Conservation (phyloP, 2,329 filamentous ascomycete genomes). For the Microdochium bolleyi region DNA sequence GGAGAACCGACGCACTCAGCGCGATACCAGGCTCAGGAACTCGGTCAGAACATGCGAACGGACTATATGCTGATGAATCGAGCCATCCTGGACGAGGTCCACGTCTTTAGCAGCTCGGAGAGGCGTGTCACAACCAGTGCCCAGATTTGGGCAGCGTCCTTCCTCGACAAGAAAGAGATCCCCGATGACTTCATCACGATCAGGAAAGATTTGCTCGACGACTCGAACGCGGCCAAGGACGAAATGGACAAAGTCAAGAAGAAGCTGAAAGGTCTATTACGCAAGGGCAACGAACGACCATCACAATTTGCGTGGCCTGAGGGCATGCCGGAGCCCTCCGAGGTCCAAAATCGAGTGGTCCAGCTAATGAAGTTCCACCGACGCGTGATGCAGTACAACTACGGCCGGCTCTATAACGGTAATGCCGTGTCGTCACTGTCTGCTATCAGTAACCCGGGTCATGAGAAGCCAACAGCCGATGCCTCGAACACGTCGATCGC, state of each 20-base stretch:
- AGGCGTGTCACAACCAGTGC: slow-evolving; percentile 90
- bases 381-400: slow-evolving; percentile 91
- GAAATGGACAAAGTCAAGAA: slow-evolving; percentile 99
- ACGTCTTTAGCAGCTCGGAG: slow-evolving; percentile 93
- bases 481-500: slow-evolving; percentile 32
- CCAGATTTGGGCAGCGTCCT: slow-evolving; percentile 89
- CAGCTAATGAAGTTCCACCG: slow-evolving; percentile 98
- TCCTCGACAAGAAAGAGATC: slow-evolving; percentile 79
- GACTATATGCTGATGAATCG: slow-evolving; percentile 89
- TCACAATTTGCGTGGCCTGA: slow-evolving; percentile 97
- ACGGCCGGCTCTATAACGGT: slow-evolving; percentile 65
- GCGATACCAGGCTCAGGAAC: slow-evolving; percentile 88
- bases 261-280: slow-evolving; percentile 87
- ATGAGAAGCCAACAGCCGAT: slow-evolving; percentile 34
- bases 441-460: slow-evolving; percentile 43
- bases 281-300: slow-evolving; percentile 87
- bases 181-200: slow-evolving; percentile 81
- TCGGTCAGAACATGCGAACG: slow-evolving; percentile 92
- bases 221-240: slow-evolving; percentile 97
- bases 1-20: slow-evolving; percentile 97
- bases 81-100: slow-evolving; percentile 84
- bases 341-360: slow-evolving; percentile 86
- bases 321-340: slow-evolving; percentile 87
- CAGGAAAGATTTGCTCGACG: slow-evolving; percentile 89
- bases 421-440: slow-evolving; percentile 52